Evolutionary conservation across 1,139 yeast species (phyloP).

Genomic region (Casaregolazyma lundiana): DNA sequence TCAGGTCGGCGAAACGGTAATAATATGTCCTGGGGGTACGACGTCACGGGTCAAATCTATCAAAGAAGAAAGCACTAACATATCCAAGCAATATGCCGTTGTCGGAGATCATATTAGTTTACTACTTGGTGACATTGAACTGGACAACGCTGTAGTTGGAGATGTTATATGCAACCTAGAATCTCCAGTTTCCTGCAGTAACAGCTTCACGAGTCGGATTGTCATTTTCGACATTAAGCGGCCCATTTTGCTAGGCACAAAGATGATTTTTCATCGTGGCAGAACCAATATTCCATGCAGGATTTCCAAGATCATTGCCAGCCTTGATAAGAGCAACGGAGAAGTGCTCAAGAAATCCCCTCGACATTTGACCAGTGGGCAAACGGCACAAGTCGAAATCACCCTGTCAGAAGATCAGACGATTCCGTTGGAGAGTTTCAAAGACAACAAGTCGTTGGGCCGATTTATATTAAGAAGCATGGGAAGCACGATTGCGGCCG

Average conservation of each 20-base stretch:
- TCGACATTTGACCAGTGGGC: constrained; percentile 69
- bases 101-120: constrained; percentile 69
- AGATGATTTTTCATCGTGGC: constrained; percentile 78
- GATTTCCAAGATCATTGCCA: constrained; percentile 51
- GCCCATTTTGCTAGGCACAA: constrained; percentile 81
- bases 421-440: constrained; percentile 55
- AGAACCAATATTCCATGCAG: constrained; percentile 74
- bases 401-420: constrained; percentile 47
- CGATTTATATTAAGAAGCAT: constrained; percentile 81
- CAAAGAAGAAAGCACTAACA: constrained; percentile 22
- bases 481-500: constrained; percentile 87
- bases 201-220: constrained; percentile 51
- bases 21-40: constrained; percentile 49
- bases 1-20: constrained; percentile 70
- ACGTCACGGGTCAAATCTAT: constrained; percentile 44
- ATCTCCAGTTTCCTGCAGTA: constrained; percentile 45
- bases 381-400: constrained; percentile 66
- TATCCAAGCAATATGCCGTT: constrained; percentile 42
- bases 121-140: constrained; percentile 46
- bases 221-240: constrained; percentile 63
- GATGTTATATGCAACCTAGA: constrained; percentile 60
- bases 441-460: constrained; percentile 63
- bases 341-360: constrained; percentile 48
- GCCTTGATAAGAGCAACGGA: constrained; percentile 45
- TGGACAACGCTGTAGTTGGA: constrained; percentile 61